Conservation (phyloP, 1,284 basidiomycete genomes). For the Leccinum angustisporum region DNA sequence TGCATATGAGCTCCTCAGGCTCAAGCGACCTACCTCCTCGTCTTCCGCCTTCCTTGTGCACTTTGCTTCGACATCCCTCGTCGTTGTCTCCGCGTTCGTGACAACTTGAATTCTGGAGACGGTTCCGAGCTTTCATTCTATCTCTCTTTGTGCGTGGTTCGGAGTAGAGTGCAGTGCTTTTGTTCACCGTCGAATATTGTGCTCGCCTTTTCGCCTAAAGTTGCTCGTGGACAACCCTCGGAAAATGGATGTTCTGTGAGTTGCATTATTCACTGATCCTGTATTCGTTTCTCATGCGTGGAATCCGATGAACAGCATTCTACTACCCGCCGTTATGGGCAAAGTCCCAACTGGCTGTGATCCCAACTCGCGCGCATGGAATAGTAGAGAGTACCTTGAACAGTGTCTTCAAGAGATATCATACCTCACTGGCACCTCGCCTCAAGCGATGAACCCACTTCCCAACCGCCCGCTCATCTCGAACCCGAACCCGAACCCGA, state of each 20-base stretch:
- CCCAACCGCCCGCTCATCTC: conserved; percentile 79
- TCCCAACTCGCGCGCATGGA: conserved; percentile 90
- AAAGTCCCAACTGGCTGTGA: conserved; percentile 81
- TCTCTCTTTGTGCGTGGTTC: conserved; percentile 74
- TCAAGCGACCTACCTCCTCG: conserved; percentile 67
- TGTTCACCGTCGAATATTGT: conserved; percentile 83
- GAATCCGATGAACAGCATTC: conserved; percentile 53
- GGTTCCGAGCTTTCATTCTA: conserved; percentile 76
- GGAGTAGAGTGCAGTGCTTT: conserved; percentile 67
- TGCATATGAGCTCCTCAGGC: conserved; percentile 52
- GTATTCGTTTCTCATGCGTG: conserved; percentile 8
- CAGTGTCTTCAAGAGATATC: conserved; percentile 99
- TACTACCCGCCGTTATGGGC: conserved; percentile 43
- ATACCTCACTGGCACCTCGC: conserved; percentile 81
- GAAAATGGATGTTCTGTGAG: conserved; percentile 68
- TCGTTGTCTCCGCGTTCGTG: conserved; percentile 65
- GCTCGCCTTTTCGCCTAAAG: conserved; percentile 67
- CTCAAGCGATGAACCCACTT: conserved; percentile 95
- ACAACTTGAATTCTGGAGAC: conserved; percentile 74
- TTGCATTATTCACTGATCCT: conserved; percentile 15
- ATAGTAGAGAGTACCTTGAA: conserved; percentile 90
- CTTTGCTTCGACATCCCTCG: conserved; percentile 60
- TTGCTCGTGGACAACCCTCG: conserved; percentile 53
- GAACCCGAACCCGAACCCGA: conserved; percentile 49
- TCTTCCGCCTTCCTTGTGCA: conserved; percentile 65